These are phyloP conservation scores for Pyrenophora tritici-repentis DNA, from an alignment of 2,329 filamentous ascomycete species.

Conservation along the genomic window DNA sequence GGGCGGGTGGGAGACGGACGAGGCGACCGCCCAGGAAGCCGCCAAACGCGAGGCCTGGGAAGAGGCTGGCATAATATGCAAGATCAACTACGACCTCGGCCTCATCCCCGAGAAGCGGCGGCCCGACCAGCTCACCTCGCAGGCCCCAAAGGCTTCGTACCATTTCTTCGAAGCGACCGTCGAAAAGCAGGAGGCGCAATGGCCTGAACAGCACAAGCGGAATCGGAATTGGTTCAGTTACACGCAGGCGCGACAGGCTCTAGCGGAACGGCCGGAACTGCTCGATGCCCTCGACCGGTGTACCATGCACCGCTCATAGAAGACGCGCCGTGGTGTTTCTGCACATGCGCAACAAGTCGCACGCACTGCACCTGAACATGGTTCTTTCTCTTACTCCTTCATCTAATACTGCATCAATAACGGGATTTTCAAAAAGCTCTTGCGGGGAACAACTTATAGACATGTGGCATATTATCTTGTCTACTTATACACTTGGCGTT, in stretches of 20 bases:
- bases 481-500: conserved; percentile 32
- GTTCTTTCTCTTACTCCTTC: conserved; percentile 19
- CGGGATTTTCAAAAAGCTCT: conserved; percentile 38
- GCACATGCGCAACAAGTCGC: conserved; percentile 14
- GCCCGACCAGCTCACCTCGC: conserved; percentile 55
- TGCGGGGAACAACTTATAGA: conserved; percentile 24
- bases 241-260: conserved; percentile 74
- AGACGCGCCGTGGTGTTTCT: conserved; percentile 9
- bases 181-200: conserved; percentile 79
- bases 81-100: conserved; percentile 82
- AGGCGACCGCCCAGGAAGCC: conserved; percentile 83
- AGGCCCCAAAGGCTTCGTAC: conserved; percentile 75
- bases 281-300: conserved; percentile 84
- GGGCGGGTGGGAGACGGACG: conserved; percentile 96
- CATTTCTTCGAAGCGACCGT: conserved; percentile 90
- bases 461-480: conserved; percentile 25
- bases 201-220: conserved; percentile 94
- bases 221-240: conserved; percentile 90
- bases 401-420: conserved; percentile 37
- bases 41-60: conserved; percentile 93
- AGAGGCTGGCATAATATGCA: conserved; percentile 89
- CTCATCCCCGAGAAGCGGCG: conserved; percentile 80
- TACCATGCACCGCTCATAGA: conserved; percentile 55
- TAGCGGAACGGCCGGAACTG: conserved; percentile 82
- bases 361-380: conserved; percentile 15